These are phyloP conservation scores for Apiotrichum sp. DNA, from an alignment of 1,284 basidiomycete species.

Conservation along the genomic window DNA sequence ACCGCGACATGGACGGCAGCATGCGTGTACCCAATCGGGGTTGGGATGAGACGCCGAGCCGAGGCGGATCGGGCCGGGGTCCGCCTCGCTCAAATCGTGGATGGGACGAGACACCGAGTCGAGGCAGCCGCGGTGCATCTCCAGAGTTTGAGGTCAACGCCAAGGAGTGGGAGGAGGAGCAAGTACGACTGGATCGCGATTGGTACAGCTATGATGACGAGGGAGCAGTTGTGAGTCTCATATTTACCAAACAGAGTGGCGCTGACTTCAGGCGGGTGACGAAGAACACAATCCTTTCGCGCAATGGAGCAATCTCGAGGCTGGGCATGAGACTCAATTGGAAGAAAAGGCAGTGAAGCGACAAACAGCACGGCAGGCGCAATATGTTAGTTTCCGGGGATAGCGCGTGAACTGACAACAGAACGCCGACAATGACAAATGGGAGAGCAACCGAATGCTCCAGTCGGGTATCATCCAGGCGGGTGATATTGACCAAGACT, in stretches of 20 bases:
- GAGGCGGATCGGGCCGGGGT: slow-evolving; percentile 42
- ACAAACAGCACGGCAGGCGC: slow-evolving; percentile 84
- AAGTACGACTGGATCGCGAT: slow-evolving; percentile 77
- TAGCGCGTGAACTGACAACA: slow-evolving; percentile 36
- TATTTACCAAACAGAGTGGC: neutral
- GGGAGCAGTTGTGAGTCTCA: slow-evolving; percentile 58
- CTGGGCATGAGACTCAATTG: slow-evolving; percentile 69
- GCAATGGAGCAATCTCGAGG: slow-evolving; percentile 77
- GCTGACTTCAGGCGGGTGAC: slow-evolving; percentile 55
- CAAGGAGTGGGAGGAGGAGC: slow-evolving; percentile 92
- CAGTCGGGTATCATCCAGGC: slow-evolving; percentile 89
- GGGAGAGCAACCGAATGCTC: slow-evolving; percentile 97
- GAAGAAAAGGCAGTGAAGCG: slow-evolving; percentile 74
- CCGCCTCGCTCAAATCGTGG: slow-evolving; percentile 26
- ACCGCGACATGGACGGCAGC: slow-evolving; percentile 61
- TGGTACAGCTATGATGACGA: slow-evolving; percentile 92
- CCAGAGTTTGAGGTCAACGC: slow-evolving; percentile 48
- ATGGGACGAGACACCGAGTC: slow-evolving; percentile 80
- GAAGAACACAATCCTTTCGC: slow-evolving; percentile 88
- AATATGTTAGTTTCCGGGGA: slow-evolving; percentile 62
- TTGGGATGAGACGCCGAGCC: slow-evolving; percentile 82
- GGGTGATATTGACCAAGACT: slow-evolving; percentile 74
- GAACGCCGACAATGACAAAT: slow-evolving; percentile 96
- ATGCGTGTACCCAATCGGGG: slow-evolving; percentile 79
- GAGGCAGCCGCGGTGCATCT: slow-evolving; percentile 55